Base-by-base conservation (phyloP, 1,139 yeast genomes). In the Citeromyces siamensis region DNA sequence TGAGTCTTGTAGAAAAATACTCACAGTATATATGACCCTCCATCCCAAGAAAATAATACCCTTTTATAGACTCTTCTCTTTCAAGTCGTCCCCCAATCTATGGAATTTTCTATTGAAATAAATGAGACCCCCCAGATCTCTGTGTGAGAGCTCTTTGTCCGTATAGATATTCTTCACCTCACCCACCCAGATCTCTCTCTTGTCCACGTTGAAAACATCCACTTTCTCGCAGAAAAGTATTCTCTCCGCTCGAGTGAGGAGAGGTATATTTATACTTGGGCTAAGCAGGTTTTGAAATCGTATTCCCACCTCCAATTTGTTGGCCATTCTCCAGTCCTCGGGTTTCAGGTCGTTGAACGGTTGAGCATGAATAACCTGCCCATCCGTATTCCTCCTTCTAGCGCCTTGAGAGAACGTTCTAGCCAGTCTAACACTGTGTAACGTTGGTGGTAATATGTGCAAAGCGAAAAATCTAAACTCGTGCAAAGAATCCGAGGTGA, bases 181-280 rank as follows among this genome's bases (percentile, higher is more conserved):
- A 3, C 82, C 93, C 3, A 83, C 75, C 94, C 95, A 85, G 2
- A 86, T 75, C 52, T 85, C 95, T 54, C 86, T 95, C 46, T 79
- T 83, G 41, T 79, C 85, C 0, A 85, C 75, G 14, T 56, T 56
- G 39, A 82, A 64, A 6, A 71, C 73, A 28, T 66, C 58, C 32
- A 59, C 58, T 34, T 73, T 70, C 40, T 68, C 60, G 51, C 95
- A 84, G 12, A 83, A 67, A 40, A 85, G 58, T 1, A 78, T 71
- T 20, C 75, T 59, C 44, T 77, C 85, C 14, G 82, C 71, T 23
- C 67, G 63, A 10, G 60, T 60, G 35, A 85, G 52, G 0, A 81
- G 59, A 0, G 95, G 94, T 8, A 82, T 55, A 14, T 60, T 49
- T 9, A 59, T 39, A 7, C 52, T 48, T 33, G 39, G 37, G n/a